A percentile compares a stretch with the other conserved stretches of the same genome.
Conservation (phyloP, 1,284 basidiomycete genomes). For the Melampsora larici-populina region DNA sequence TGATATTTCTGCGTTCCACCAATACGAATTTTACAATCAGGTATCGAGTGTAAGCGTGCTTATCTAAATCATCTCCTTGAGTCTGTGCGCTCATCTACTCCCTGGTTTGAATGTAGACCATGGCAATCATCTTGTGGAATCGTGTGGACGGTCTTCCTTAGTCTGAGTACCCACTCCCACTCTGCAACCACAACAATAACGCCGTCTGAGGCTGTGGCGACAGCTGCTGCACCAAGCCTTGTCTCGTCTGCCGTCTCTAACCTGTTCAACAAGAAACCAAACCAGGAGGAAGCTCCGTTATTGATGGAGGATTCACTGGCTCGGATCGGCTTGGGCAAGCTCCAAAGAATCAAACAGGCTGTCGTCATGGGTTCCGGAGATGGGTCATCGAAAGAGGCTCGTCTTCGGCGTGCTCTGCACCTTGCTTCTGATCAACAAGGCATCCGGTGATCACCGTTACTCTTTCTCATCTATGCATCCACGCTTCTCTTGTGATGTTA, state of each 20-base stretch:
- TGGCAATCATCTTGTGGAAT: conserved; percentile 34
- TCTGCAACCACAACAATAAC: neutral
- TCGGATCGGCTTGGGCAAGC: too few relatives aligned
- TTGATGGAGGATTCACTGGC: too few relatives aligned
- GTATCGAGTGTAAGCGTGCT: conserved; percentile 26
- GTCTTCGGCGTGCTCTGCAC: too few relatives aligned
- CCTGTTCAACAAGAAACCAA: neutral
- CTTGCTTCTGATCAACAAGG: too few relatives aligned
- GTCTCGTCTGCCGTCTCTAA: neutral
- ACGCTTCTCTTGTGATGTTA: too few relatives aligned
- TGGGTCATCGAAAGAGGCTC: too few relatives aligned
- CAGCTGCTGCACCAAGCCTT: neutral
- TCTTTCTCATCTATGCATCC: too few relatives aligned
- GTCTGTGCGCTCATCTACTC: neutral
- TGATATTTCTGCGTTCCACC: neutral
- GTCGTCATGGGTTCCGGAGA: too few relatives aligned
- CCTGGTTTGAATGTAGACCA: conserved; percentile 1
- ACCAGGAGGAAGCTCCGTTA: neutral
- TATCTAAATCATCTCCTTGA: neutral
- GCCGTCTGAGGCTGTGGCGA: neutral
- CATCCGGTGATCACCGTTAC: too few relatives aligned
- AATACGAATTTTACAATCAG: neutral
- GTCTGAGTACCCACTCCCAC: conserved; percentile 27
- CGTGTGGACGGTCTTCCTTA: conserved; percentile 34
- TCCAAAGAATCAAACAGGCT: too few relatives aligned